Conservation (phyloP, 768 basidiomycete species). For the Tulasnella sp. region DNA sequence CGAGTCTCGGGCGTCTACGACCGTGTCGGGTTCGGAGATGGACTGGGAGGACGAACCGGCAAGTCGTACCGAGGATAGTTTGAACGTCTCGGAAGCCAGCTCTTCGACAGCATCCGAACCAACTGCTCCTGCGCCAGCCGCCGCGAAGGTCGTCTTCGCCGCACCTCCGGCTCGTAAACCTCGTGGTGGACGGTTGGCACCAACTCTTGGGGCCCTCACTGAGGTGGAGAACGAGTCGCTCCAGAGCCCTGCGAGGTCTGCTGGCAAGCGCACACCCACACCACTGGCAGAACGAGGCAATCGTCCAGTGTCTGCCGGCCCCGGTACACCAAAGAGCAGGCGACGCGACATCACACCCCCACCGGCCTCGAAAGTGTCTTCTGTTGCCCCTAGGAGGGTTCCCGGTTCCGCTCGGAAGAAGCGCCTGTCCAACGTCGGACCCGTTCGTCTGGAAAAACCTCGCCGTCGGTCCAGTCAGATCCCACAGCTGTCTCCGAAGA, state of each 20-base stretch:
- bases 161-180: conserved; percentile 48
- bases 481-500: conserved; percentile 49
- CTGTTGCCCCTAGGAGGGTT: conserved; percentile 53
- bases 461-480: conserved; percentile 81
- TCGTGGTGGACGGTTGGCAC: conserved; percentile 60
- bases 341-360: conserved; percentile 47
- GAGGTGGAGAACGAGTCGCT: conserved; percentile 53
- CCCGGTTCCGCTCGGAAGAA: conserved; percentile 48
- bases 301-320: conserved; percentile 36
- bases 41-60: conserved; percentile 56
- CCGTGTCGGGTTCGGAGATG: conserved; percentile 51
- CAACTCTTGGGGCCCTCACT: conserved; percentile 64
- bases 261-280: neutral
- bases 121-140: neutral
- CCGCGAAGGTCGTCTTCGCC: neutral
- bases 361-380: conserved; percentile 47
- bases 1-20: conserved; percentile 47
- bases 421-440: conserved; percentile 74
- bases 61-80: conserved; percentile 79
- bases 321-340: conserved; percentile 39
- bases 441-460: conserved; percentile 71
- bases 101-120: conserved; percentile 9
- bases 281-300: conserved; percentile 67
- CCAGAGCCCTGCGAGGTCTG: conserved; percentile 43
- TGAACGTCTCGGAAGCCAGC: conserved; percentile 53